Percentiles rank a stretch among this genome's conserved stretches.
These are phyloP conservation scores for Silene coronaria DNA, from an alignment of 179 eudicot species.

Conservation along the genomic window DNA sequence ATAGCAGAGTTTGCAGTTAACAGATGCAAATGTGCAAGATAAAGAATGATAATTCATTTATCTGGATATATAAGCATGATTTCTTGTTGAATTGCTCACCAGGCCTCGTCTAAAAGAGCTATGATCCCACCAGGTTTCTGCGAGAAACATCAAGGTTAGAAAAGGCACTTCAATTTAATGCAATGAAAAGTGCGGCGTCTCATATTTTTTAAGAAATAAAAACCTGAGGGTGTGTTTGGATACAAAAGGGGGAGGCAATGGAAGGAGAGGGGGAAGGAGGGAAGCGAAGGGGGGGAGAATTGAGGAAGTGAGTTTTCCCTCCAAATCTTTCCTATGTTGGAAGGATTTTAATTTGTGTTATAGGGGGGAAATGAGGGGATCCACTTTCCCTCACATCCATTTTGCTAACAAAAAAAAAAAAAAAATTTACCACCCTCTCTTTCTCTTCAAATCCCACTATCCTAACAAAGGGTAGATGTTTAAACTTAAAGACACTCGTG, in stretches of 20 bases:
- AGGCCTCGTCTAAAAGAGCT: constrained; percentile 96
- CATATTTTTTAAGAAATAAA: not conserved
- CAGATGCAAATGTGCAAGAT: not conserved
- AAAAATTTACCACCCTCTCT: no score
- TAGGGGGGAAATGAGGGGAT: no score
- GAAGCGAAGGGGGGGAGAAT: not conserved
- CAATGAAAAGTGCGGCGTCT: not conserved
- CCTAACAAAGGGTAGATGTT: no score
- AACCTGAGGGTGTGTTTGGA: not conserved
- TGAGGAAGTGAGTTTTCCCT: not conserved
- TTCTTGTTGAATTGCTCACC: constrained; percentile 39
- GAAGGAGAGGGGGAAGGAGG: not conserved
- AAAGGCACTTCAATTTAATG: not conserved
- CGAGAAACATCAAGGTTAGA: constrained; percentile 22
- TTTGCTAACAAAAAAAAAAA: no score
- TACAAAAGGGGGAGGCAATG: not conserved
- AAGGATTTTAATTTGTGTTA: not conserved
- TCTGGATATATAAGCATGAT: not conserved
- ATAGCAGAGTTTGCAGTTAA: not conserved
- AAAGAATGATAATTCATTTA: not conserved
- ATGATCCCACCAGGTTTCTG: constrained; percentile 97
- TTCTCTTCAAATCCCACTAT: no score
- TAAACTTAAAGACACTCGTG: not conserved
- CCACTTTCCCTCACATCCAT: no score
- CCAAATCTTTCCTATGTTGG: not conserved